A percentile compares a stretch with the other conserved stretches of the same genome.
Evolutionary conservation across 768 basidiomycete genomes (phyloP).

Genomic region (Obba rivulosa): DNA sequence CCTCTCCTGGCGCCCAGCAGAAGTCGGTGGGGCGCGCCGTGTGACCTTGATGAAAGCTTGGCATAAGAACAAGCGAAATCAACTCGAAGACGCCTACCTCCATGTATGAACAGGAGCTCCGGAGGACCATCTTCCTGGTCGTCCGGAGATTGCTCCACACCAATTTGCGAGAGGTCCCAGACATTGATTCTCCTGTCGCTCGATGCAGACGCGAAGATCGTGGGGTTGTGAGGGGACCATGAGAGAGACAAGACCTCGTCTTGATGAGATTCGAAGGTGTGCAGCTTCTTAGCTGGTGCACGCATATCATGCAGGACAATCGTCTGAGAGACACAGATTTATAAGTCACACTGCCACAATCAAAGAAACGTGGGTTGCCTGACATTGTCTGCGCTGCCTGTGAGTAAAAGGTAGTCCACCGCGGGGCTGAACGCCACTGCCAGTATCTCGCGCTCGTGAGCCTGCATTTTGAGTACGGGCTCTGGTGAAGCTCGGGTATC

Average conservation of each 20-base stretch:
- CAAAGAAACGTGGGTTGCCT: constrained; percentile 3
- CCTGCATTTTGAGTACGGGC: constrained; percentile 68
- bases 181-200: constrained; percentile 91
- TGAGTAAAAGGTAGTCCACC: constrained; percentile 72
- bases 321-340: constrained; percentile 46
- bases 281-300: constrained; percentile 65
- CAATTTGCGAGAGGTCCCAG: constrained; percentile 91
- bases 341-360: not conserved
- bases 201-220: constrained; percentile 92
- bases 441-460: constrained; percentile 88
- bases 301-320: constrained; percentile 86
- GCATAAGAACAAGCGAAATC: not conserved
- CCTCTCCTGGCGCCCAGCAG: constrained; percentile 85
- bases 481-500: constrained; percentile 76
- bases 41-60: constrained; percentile 50
- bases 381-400: constrained; percentile 93
- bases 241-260: constrained; percentile 92
- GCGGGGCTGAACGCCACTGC: constrained; percentile 88
- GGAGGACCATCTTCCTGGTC: constrained; percentile 98
- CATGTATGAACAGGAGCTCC: constrained; percentile 93
- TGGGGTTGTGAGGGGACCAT: constrained; percentile 93
- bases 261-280: constrained; percentile 88
- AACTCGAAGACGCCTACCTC: constrained; percentile 47
- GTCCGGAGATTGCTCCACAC: constrained; percentile 94
- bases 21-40: constrained; percentile 90